These are phyloP conservation scores for Botrytis tulipae DNA, from an alignment of 2,329 filamentous ascomycete genomes.

Conservation along the genomic window DNA sequence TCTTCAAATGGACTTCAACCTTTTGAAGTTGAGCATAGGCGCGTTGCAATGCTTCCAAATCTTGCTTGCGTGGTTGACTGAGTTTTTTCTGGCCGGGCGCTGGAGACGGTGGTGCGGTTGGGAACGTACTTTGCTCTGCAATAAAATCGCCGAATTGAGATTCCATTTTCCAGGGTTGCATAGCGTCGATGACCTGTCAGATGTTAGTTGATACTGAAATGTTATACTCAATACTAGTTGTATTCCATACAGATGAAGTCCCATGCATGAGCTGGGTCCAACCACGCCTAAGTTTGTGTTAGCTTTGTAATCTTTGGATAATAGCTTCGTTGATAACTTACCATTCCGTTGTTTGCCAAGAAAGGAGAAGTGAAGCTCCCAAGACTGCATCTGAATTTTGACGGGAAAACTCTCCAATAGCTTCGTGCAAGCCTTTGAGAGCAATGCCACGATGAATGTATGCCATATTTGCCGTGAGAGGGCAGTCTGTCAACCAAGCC, in stretches of 20 bases:
- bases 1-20: conserved; percentile 66
- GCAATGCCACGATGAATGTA: conserved; percentile 86
- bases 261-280: conserved; percentile 94
- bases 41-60: conserved; percentile 65
- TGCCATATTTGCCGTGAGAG: conserved; percentile 80
- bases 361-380: conserved; percentile 85
- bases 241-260: conserved; percentile 71
- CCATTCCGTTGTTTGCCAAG: conserved; percentile 97
- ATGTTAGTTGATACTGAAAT: conserved; percentile 34
- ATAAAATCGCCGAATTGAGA: conserved; percentile 84
- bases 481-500: conserved; percentile 82
- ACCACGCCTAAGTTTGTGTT: conserved; percentile 63
- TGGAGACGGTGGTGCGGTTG: conserved; percentile 63
- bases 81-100: conserved; percentile 57
- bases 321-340: conserved; percentile 51
- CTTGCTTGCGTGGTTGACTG: conserved; percentile 65
- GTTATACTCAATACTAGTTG: neutral
- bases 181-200: conserved; percentile 76
- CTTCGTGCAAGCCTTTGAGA: conserved; percentile 82
- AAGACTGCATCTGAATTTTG: conserved; percentile 88
- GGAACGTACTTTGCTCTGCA: conserved; percentile 72
- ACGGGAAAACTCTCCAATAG: conserved; percentile 79
- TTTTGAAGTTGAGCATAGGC: conserved; percentile 66
- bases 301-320: neutral
- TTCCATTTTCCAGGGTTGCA: conserved; percentile 88